Percentiles rank a stretch among this genome's conserved stretches.
Conservation (phyloP, 345 rosid species). For the Syzygium oleosum region DNA sequence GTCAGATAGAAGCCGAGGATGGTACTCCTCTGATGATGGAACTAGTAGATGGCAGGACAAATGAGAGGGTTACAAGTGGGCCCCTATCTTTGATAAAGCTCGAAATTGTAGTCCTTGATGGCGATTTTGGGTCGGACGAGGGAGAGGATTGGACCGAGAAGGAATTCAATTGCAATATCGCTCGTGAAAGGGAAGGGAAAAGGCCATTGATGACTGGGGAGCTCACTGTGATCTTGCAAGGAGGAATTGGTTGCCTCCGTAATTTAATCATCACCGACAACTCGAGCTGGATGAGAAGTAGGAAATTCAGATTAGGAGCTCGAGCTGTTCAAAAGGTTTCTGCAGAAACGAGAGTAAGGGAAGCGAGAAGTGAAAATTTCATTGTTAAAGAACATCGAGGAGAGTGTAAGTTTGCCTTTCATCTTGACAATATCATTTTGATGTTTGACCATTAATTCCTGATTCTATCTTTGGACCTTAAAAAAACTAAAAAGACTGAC, state of each 20-base stretch:
- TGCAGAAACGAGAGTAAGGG: background rate
- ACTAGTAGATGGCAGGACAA: constrained; percentile 16
- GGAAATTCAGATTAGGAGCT: background rate
- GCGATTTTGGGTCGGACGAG: constrained; percentile 18
- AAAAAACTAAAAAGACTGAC: background rate
- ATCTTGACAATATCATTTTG: background rate
- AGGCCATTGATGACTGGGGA: constrained; percentile 29
- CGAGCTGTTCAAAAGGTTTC: background rate
- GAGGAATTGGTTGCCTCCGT: constrained; percentile 18
- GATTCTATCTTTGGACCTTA: no score
- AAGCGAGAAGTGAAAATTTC: constrained; percentile 17
- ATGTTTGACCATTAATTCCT: no score
- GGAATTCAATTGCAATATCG: constrained; percentile 12
- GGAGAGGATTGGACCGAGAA: constrained; percentile 21
- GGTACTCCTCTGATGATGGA: constrained; percentile 8
- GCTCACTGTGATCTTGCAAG: background rate
- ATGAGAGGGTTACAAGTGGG: constrained; percentile 9
- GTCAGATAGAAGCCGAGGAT: constrained; percentile 12
- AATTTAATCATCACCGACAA: constrained; percentile 32
- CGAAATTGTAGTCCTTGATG: constrained; percentile 16
- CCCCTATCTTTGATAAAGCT: constrained; percentile 22
- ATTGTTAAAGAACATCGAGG: constrained; percentile 35
- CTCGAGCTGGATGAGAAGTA: constrained; percentile 8
- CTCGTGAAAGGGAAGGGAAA: constrained; percentile 27
- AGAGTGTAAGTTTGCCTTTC: constrained; percentile 14